Percentiles rank a stretch among this genome's conserved stretches.
Evolutionary conservation across 2,329 filamentous ascomycete species (phyloP).

Genomic region (Fusarium graminum): DNA sequence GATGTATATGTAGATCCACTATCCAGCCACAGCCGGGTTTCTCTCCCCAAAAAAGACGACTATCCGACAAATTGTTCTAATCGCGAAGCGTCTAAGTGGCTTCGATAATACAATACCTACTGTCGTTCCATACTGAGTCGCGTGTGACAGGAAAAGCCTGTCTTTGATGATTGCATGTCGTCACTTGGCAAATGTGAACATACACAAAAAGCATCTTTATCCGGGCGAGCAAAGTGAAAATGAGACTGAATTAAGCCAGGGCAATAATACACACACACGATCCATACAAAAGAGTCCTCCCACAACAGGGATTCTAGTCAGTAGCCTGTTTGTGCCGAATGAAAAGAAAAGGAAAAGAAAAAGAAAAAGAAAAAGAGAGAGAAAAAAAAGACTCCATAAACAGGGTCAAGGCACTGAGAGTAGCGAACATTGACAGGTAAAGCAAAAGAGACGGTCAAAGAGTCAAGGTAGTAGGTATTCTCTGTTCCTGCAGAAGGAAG

Average conservation of each 20-base stretch:
- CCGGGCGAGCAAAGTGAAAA: conserved; percentile 27
- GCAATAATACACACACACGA: too few species aligned
- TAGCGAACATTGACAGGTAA: conserved; percentile 8
- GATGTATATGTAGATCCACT: background rate
- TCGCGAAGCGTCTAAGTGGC: conserved; percentile 38
- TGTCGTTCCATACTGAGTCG: conserved; percentile 17
- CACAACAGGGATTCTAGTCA: background rate
- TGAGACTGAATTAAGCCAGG: conserved; percentile 10
- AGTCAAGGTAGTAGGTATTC: background rate
- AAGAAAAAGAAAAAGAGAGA: background rate
- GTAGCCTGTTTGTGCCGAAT: conserved; percentile 10
- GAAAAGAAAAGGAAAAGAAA: background rate
- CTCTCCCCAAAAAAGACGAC: conserved; percentile 27
- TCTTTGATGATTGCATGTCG: conserved; percentile 34
- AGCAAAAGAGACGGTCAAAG: conserved; percentile 26
- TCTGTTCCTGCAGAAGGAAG: background rate
- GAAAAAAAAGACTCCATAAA: conserved; percentile 4
- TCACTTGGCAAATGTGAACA: conserved; percentile 15
- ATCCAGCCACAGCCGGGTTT: conserved; percentile 32
- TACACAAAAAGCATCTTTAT: conserved; percentile 19
- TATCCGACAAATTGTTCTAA: conserved; percentile 30
- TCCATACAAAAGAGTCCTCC: conserved; percentile 5
- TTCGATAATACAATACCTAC: conserved; percentile 17
- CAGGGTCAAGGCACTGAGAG: background rate
- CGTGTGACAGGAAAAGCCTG: conserved; percentile 34